Conservation (phyloP, 768 basidiomycete species). For the Fomitopsis serialis region DNA sequence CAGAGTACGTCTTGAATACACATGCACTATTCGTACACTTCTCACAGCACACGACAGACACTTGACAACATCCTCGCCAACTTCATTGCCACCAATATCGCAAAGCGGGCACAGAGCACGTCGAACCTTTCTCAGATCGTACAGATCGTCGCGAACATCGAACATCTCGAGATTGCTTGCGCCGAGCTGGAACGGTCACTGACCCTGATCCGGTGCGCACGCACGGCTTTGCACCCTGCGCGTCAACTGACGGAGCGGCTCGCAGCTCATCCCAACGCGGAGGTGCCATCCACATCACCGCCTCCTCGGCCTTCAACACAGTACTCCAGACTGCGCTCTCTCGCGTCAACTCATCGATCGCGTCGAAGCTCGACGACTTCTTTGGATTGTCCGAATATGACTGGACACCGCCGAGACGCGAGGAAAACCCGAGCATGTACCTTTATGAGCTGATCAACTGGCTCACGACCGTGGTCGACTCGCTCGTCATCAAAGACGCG, state of each 20-base stretch:
- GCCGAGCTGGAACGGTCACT: conserved; percentile 80
- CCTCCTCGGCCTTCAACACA: conserved; percentile 57
- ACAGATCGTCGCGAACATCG: conserved; percentile 88
- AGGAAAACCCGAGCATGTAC: conserved; percentile 86
- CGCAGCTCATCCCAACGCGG: conserved; percentile 77
- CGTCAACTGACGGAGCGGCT: not conserved
- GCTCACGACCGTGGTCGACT: conserved; percentile 94
- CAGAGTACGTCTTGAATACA: conserved; percentile 47
- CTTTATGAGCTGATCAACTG: conserved; percentile 94
- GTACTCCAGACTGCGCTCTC: conserved; percentile 65
- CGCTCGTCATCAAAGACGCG: conserved; percentile 71
- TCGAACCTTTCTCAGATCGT: conserved; percentile 86
- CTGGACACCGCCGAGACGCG: conserved; percentile 74
- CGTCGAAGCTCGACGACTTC: conserved; percentile 91
- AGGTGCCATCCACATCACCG: conserved; percentile 68
- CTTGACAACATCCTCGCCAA: conserved; percentile 77
- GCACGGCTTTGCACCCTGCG: not conserved
- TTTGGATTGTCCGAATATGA: conserved; percentile 94
- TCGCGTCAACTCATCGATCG: conserved; percentile 79
- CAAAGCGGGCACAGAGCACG: conserved; percentile 65
- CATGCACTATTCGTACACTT: not conserved
- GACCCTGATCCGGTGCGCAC: conserved; percentile 67
- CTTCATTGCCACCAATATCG: conserved; percentile 73
- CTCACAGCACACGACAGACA: conserved; percentile 45
- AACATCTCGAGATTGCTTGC: conserved; percentile 86